Conservation (phyloP, 2,329 filamentous ascomycete species). For the Nannizziopsis barbatae region DNA sequence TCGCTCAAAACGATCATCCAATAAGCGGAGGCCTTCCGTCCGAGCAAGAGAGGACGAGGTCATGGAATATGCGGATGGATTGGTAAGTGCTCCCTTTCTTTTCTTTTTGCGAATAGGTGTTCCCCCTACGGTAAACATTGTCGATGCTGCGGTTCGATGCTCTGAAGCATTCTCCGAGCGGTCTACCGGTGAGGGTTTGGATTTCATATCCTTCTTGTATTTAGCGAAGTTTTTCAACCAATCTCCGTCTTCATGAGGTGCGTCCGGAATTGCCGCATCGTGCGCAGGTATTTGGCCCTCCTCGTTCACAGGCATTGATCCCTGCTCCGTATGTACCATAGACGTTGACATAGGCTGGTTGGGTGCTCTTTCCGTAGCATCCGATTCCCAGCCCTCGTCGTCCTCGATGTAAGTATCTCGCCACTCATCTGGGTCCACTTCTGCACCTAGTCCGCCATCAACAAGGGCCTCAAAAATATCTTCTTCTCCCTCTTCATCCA, state of each 20-base stretch:
- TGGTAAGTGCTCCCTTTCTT: slow-evolving; percentile 85
- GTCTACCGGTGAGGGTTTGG: slow-evolving; percentile 30
- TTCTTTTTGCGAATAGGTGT: slow-evolving; percentile 63
- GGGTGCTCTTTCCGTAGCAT: slow-evolving; percentile 71
- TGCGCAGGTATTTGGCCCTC: slow-evolving; percentile 29
- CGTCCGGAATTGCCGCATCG: slow-evolving; percentile 31
- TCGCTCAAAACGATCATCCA: slow-evolving; percentile 86
- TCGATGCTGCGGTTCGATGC: slow-evolving; percentile 34
- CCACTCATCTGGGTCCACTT: slow-evolving; percentile 71
- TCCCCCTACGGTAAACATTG: slow-evolving; percentile 52
- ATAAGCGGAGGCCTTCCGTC: slow-evolving; percentile 71
- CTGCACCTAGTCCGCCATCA: slow-evolving; percentile 50
- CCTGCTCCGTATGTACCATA: slow-evolving; percentile 32
- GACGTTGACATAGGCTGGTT: slow-evolving; percentile 23
- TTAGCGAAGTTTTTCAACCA: slow-evolving; percentile 91
- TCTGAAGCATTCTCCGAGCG: slow-evolving; percentile 32
- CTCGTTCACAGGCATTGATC: slow-evolving; percentile 21
- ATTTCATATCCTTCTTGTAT: slow-evolving; percentile 69
- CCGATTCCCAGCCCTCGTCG: slow-evolving; percentile 86
- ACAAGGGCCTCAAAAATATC: slow-evolving; percentile 70
- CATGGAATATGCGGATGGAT: slow-evolving; percentile 81
- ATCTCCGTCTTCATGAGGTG: slow-evolving; percentile 57
- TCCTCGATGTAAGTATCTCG: slow-evolving; percentile 50
- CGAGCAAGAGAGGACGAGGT: slow-evolving; percentile 75
- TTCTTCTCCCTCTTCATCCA: slow-evolving; percentile 67